Percentiles rank a stretch among this genome's conserved stretches.
phyloP scores from a whole-genome alignment of 495 filamentous ascomycete species.

The Tuber microsphaerosporum region DNA sequence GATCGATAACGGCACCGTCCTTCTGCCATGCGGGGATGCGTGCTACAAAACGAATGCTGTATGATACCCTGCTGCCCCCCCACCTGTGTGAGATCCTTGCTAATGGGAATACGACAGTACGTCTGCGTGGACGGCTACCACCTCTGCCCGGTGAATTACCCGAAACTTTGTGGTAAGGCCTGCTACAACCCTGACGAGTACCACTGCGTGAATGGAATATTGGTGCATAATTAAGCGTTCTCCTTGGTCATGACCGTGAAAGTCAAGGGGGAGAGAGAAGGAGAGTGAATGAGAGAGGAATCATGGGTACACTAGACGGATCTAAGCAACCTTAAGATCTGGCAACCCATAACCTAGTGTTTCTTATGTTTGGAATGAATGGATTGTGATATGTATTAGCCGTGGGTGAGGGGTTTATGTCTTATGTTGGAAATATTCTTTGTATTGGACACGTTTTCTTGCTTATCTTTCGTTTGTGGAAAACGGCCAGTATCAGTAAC shows the following conservation, averaged over 20 bases:
- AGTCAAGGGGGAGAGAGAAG: background rate
- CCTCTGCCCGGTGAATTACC: constrained; percentile 31
- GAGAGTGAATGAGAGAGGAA: background rate
- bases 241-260: background rate
- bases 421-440: constrained; percentile 14
- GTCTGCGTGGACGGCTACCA: constrained; percentile 31
- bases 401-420: background rate
- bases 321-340: background rate
- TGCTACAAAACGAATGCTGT: constrained; percentile 39
- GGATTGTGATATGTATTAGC: background rate
- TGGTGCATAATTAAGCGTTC: constrained; percentile 23
- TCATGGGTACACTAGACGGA: background rate
- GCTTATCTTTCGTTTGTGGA: background rate
- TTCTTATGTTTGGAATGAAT: background rate
- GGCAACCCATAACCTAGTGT: background rate
- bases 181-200: constrained; percentile 35
- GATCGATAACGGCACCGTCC: constrained; percentile 23
- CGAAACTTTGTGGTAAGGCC: constrained; percentile 31
- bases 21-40: constrained; percentile 28
- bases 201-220: constrained; percentile 22
- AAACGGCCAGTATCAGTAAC: background rate
- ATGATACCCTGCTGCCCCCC: background rate
- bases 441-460: constrained; percentile 15
- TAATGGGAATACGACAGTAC: constrained; percentile 31
- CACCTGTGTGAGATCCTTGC: background rate